A percentile compares a stretch with the other conserved stretches of the same genome.
Evolutionary conservation across 2,329 filamentous ascomycete genomes (phyloP).

Genomic region (Trichoderma asperellum): DNA sequence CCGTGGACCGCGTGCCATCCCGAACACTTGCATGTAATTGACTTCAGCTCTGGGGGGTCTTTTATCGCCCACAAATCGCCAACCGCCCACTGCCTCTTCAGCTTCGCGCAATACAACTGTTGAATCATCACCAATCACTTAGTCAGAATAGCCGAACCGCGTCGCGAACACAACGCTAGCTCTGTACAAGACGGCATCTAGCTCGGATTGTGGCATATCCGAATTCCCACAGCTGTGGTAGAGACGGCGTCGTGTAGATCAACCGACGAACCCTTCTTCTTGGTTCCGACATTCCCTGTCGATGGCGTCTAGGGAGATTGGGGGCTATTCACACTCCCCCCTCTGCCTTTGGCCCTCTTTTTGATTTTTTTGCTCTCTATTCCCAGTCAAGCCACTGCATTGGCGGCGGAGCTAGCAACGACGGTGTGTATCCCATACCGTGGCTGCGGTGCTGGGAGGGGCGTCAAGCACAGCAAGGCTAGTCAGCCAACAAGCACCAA

Average conservation of each 20-base stretch:
- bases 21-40: background rate
- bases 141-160: background rate
- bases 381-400: constrained; percentile 1
- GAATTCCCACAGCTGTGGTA: constrained; percentile 11
- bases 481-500: background rate
- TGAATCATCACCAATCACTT: background rate
- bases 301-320: background rate
- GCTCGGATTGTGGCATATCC: background rate
- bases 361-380: background rate
- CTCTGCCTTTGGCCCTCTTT: background rate
- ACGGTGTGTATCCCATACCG: constrained; percentile 14
- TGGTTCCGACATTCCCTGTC: background rate
- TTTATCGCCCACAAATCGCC: background rate
- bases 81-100: background rate
- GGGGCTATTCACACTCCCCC: background rate
- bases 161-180: background rate
- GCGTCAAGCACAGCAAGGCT: background rate
- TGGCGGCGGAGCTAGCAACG: constrained; percentile 14
- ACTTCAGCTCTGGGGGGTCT: background rate
- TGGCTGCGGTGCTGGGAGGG: constrained; percentile 24
- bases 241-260: constrained; percentile 1
- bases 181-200: background rate
- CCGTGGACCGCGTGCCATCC: background rate
- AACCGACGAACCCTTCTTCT: background rate
- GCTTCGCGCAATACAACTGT: background rate